Evolutionary conservation across 2,329 filamentous ascomycete genomes (phyloP), one percentile per base, ranked within the genome.

Genomic region (Sporothrix protearum): DNA sequence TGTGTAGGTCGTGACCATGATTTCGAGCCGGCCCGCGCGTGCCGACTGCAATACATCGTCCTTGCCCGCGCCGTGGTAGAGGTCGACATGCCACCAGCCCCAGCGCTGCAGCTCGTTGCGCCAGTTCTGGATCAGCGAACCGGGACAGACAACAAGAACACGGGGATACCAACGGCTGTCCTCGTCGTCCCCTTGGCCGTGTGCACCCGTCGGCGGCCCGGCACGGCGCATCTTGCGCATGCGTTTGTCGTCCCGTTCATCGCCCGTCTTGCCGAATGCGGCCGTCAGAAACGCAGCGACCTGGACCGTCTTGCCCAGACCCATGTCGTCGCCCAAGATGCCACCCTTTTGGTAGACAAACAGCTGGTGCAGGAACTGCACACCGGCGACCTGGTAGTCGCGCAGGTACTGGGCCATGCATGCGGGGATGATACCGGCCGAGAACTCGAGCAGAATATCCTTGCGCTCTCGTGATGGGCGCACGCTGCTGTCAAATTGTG

Each of bases 291-390:
- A 98, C 0, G 94, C 92, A 71, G 94, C 96, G 33, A 99, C 93
- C 80, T 99, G 96, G 2, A 99, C 93, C 0, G 96, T 99, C 81
- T 99, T 99, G 0, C 96, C 96, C 42, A 99, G 81, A 25, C 96
- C 96, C 96, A 99, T 99, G 77, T 99, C 96, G 78, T 99, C 96
- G 2, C 95, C 94, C 0, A 99, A 85, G 28, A 99, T 92, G 1
- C 92, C 93, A 0, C 96, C 96, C 76, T 91, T 91, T 77, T 99
- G 96, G 75, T 93, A 95, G 3, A 97, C 91, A 78, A 98, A 98
- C 28, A 92, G 86, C 73, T 92, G 88, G 78, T 98, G 94, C 8
- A 99, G 84, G 77, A 97, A 98, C 42, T 87, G 86, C 16, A 91
- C 92, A 5, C 96, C 96, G 36, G 92, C 87, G 1, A 98, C 85